These are phyloP conservation scores for Colletotrichum cereale DNA, from an alignment of 2,329 filamentous ascomycete genomes.

Conservation along the genomic window DNA sequence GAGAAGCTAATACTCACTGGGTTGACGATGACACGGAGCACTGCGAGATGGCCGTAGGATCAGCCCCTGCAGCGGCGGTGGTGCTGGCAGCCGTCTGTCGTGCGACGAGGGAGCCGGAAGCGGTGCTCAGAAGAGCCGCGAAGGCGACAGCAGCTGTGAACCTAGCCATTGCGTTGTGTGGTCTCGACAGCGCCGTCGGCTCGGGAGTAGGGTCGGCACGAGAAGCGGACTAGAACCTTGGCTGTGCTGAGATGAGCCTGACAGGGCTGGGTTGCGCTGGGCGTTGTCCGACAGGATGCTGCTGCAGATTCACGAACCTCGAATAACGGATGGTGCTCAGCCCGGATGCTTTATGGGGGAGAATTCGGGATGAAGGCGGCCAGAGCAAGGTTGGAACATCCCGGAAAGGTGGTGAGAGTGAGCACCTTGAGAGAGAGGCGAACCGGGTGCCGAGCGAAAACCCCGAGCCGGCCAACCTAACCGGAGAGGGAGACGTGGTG, in stretches of 20 bases:
- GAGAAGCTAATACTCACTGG: slow-evolving; percentile 23
- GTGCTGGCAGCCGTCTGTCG: slow-evolving; percentile 50
- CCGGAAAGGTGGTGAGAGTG: background rate
- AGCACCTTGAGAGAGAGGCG: slow-evolving; percentile 35
- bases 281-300: slow-evolving; percentile 10
- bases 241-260: background rate
- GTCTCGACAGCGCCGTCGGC: background rate
- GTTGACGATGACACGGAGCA: slow-evolving; percentile 40
- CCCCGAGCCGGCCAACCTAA: background rate
- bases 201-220: background rate
- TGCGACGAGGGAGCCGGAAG: slow-evolving; percentile 41
- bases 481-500: background rate
- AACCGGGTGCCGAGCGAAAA: background rate
- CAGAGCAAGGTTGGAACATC: background rate
- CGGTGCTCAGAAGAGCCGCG: slow-evolving; percentile 33
- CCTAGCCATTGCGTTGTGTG: slow-evolving; percentile 21
- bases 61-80: slow-evolving; percentile 39
- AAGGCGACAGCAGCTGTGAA: slow-evolving; percentile 27
- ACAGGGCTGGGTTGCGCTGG: background rate
- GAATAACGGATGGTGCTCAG: slow-evolving; percentile 14
- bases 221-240: background rate
- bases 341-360: slow-evolving; percentile 29
- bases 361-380: background rate
- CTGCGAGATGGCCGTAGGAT: slow-evolving; percentile 34
- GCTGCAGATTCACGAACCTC: slow-evolving; percentile 11